Evolutionary conservation across 257 asterid genomes (phyloP).

Genomic region (Thymus quinquecostatus): DNA sequence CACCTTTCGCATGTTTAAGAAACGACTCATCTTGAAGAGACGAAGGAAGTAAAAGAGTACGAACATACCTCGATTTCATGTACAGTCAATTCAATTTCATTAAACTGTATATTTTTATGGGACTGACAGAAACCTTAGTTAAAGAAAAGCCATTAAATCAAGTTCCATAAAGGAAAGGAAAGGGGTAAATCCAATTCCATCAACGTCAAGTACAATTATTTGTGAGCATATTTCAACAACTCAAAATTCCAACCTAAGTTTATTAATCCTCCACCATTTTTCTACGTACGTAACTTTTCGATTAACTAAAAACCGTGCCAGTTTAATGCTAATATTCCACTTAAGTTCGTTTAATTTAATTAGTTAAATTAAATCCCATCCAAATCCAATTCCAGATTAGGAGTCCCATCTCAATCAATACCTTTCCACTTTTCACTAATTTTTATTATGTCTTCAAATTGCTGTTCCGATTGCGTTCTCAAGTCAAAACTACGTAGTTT

Average conservation of each 20-base stretch:
- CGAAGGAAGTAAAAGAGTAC: too few species aligned
- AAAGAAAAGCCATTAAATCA: neutral
- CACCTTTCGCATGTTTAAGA: neutral
- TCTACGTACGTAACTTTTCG: neutral
- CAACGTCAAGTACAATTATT: neutral
- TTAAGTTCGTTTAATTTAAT: slow-evolving; percentile 12
- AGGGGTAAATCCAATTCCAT: neutral
- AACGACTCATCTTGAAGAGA: too few species aligned
- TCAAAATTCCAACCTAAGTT: neutral
- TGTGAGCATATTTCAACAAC: neutral
- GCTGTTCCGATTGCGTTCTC: too few species aligned
- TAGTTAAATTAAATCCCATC: slow-evolving; percentile 3
- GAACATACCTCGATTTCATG: too few species aligned
- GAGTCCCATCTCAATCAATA: neutral
- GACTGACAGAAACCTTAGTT: neutral
- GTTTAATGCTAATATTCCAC: neutral
- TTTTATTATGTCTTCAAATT: too few species aligned
- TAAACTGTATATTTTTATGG: neutral
- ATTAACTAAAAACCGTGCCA: neutral
- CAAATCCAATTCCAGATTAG: slow-evolving; percentile 2
- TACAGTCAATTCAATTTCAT: too few species aligned
- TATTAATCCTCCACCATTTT: neutral
- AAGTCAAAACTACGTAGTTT: too few species aligned
- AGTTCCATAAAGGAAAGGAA: neutral
- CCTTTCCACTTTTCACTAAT: neutral